A percentile compares a stretch with the other conserved stretches of the same genome.
Evolutionary conservation across 305 asterid genomes (phyloP).

Genomic region (Stenogyne calaminthoides): DNA sequence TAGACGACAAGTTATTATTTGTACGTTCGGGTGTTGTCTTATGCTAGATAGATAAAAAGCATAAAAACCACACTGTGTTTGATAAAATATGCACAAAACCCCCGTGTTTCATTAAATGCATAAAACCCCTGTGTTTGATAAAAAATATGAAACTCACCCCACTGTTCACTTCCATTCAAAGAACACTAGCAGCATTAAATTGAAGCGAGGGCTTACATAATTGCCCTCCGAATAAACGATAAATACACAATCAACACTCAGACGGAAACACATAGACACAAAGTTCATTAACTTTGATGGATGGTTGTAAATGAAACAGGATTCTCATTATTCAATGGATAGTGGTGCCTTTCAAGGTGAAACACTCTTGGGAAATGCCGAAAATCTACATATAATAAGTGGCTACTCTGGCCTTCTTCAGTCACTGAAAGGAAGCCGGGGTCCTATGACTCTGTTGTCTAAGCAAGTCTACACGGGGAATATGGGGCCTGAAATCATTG

Average conservation of each 20-base stretch:
- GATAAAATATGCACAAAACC: too few species aligned
- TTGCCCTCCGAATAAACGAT: too few species aligned
- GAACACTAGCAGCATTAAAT: too few species aligned
- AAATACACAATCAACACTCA: too few species aligned
- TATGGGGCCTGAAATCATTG: slow-evolving; percentile 44
- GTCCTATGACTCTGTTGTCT: slow-evolving; percentile 46
- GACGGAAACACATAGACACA: too few species aligned
- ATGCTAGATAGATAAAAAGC: neutral
- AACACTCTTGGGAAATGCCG: slow-evolving; percentile 57
- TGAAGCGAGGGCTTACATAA: too few species aligned
- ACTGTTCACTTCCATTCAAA: too few species aligned
- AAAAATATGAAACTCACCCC: too few species aligned
- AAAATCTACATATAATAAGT: slow-evolving; percentile 57
- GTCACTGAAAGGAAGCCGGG: slow-evolving; percentile 66
- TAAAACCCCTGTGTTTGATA: too few species aligned
- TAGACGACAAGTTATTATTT: neutral
- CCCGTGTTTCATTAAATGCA: too few species aligned
- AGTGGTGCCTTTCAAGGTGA: slow-evolving; percentile 59
- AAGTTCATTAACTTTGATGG: neutral
- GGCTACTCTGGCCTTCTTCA: slow-evolving; percentile 74
- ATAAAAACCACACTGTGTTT: too few species aligned
- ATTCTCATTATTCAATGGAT: slow-evolving; percentile 53
- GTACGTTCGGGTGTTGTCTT: slow-evolving; percentile 3
- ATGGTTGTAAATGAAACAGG: slow-evolving; percentile 51
- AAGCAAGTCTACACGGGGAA: slow-evolving; percentile 48